A percentile compares a stretch with the other conserved stretches of the same genome.
Evolutionary conservation across 2,329 filamentous ascomycete genomes (phyloP).

Genomic region (Plectosphaerella sp.): DNA sequence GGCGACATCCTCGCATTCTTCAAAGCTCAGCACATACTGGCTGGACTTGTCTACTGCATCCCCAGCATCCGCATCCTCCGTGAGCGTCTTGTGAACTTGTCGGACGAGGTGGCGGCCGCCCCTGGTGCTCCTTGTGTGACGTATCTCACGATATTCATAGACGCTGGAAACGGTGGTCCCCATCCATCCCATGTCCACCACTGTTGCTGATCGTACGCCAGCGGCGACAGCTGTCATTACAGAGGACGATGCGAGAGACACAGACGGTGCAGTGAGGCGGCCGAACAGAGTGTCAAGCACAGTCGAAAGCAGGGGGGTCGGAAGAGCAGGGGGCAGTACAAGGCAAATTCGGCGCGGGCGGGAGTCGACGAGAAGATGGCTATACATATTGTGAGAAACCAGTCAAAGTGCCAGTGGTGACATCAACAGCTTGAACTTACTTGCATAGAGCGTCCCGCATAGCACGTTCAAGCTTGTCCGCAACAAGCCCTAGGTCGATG

Average conservation of each 20-base stretch:
- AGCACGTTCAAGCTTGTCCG: conserved; percentile 81
- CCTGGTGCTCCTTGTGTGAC: conserved; percentile 64
- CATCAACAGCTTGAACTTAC: conserved; percentile 31
- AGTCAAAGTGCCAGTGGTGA: background rate
- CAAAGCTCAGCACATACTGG: conserved; percentile 54
- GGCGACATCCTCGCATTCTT: conserved; percentile 77
- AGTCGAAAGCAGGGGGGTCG: conserved; percentile 72
- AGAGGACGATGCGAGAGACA: conserved; percentile 76
- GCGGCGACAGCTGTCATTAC: conserved; percentile 72
- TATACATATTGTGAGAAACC: background rate
- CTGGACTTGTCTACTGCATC: conserved; percentile 19
- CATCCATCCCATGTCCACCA: conserved; percentile 89
- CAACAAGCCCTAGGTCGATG: conserved; percentile 72
- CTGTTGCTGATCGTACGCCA: conserved; percentile 77
- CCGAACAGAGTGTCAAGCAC: conserved; percentile 75
- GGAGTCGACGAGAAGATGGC: conserved; percentile 60
- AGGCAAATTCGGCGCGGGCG: conserved; percentile 71
- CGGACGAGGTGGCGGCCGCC: conserved; percentile 69
- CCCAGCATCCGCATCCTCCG: conserved; percentile 22
- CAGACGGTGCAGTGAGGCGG: conserved; percentile 71
- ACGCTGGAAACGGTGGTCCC: conserved; percentile 83
- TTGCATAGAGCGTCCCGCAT: conserved; percentile 79
- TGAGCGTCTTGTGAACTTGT: conserved; percentile 62
- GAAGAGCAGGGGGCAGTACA: conserved; percentile 71
- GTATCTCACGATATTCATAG: conserved; percentile 85